Conservation (phyloP, 345 rosid genomes). For the Populus tremula region DNA sequence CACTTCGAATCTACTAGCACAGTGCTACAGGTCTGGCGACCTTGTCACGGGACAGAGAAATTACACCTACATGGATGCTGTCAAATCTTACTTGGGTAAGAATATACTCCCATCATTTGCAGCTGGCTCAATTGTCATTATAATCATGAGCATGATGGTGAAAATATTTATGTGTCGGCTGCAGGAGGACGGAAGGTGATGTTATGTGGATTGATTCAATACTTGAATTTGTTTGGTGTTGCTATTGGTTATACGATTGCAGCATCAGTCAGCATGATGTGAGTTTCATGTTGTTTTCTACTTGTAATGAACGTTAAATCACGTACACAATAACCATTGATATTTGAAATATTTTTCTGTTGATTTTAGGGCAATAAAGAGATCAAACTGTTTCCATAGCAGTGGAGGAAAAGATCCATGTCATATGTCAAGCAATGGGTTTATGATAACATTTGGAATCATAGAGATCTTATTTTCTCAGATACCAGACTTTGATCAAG, state of each 20-base stretch:
- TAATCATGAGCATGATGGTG: background rate
- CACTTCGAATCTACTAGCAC: constrained; percentile 37
- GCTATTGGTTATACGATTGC: constrained; percentile 55
- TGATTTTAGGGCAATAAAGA: constrained; percentile 62
- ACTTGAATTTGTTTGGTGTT: constrained; percentile 45
- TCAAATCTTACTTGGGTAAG: constrained; percentile 41
- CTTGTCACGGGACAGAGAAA: constrained; percentile 45
- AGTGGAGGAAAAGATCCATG: constrained; percentile 68
- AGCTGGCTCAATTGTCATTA: background rate
- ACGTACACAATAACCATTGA: too few relatives aligned
- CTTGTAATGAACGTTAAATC: too few relatives aligned
- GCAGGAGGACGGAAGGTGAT: constrained; percentile 42
- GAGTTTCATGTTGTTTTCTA: constrained; percentile 7
- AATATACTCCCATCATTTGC: background rate
- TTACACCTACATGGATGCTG: constrained; percentile 54
- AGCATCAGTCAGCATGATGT: constrained; percentile 57
- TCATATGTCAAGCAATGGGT: constrained; percentile 68
- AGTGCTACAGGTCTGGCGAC: constrained; percentile 48
- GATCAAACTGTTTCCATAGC: constrained; percentile 73
- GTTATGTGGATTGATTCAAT: constrained; percentile 45
- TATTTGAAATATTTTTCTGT: background rate
- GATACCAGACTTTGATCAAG: constrained; percentile 76
- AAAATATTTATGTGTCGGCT: background rate
- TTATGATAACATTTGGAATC: constrained; percentile 74
- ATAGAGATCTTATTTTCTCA: constrained; percentile 69